Evolutionary conservation across 2,329 filamentous ascomycete species (phyloP), one percentile per base, ranked within the genome.

Genomic region (Cyphellophora europaea): DNA sequence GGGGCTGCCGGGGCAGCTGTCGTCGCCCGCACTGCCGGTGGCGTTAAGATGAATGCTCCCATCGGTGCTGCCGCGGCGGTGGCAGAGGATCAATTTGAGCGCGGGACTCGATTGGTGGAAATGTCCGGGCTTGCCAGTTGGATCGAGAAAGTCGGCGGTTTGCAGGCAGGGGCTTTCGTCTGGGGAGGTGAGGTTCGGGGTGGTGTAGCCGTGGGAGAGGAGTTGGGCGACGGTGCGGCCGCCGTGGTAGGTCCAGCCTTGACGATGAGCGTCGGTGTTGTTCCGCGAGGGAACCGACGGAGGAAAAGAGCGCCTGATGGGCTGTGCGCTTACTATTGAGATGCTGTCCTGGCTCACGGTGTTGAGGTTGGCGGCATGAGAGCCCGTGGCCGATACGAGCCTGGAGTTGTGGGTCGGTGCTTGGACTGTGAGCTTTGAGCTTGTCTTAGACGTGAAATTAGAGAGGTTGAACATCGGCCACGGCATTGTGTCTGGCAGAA

Each of bases 41-140:
- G 58, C 3, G 55, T 51, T 48, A 61, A 57, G 38, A 61, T 58
- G 57, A n/a, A n/a, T n/a, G n/a, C n/a, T 56, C 61, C 29, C 52
- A 50, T 12, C 51, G 50, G 11, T 27, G 36, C 21, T 43, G 43
- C 19, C 49, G 44, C n/a, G 42, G 31, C 3, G 27, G 32, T 32
- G 45, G 33, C 58, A 62, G 11, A 62, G 54, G 15, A 60, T 47
- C 11, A 62, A 48, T 27, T 52, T 54, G 10, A 61, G 44, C 8
- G 57, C 47, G 30, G 58, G 59, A n/a, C 55, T 59, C 3, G 55
- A 52, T 48, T 62, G 58, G 38, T 62, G 58, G 57, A 56, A 61
- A 29, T 53, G 50, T 12, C 50, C 51, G 11, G 27, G 37, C 21
- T 43, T 43, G 25, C 48, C 44, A n/a, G 42, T 28, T 4, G 27